Conservation (phyloP, 2,329 filamentous ascomycete genomes). For the Trichophyton simii region DNA sequence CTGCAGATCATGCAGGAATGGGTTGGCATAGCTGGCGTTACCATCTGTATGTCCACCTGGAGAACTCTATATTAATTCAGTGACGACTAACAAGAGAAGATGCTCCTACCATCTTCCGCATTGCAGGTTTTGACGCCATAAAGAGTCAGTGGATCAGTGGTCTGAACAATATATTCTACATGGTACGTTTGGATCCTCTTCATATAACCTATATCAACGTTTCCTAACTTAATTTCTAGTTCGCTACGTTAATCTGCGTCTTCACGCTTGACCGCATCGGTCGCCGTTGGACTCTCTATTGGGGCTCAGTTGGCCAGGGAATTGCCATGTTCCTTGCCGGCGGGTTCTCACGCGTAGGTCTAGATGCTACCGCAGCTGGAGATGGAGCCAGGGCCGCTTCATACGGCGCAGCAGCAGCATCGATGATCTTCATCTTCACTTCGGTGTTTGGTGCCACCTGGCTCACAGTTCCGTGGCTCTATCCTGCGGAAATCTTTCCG, state of each 20-base stretch:
- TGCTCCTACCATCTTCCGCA: constrained; percentile 48
- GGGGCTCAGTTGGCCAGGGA: constrained; percentile 52
- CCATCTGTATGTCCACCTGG: constrained; percentile 37
- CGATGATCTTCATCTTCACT: constrained; percentile 61
- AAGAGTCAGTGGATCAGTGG: constrained; percentile 55
- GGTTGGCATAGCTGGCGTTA: constrained; percentile 58
- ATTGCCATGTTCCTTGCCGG: constrained; percentile 57
- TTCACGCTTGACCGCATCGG: constrained; percentile 59
- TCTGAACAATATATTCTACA: constrained; percentile 44
- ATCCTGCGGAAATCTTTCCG: constrained; percentile 57
- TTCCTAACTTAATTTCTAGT: constrained; percentile 25
- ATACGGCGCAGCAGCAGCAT: constrained; percentile 53
- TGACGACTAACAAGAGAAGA: constrained; percentile 17
- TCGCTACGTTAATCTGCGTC: constrained; percentile 55
- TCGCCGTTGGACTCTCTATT: constrained; percentile 56
- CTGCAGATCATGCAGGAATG: constrained; percentile 60
- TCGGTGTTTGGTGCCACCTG: constrained; percentile 51
- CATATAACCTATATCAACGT: neutral
- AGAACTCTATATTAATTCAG: neutral
- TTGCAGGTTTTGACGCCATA: constrained; percentile 50
- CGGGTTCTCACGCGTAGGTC: constrained; percentile 46
- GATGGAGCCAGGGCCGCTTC: constrained; percentile 36
- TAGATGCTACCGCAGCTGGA: constrained; percentile 37
- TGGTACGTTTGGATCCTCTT: constrained; percentile 25
- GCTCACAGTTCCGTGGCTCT: constrained; percentile 48